Evolutionary conservation across 2,329 filamentous ascomycete species (phyloP).

Genomic region (Catunica adiposa): DNA sequence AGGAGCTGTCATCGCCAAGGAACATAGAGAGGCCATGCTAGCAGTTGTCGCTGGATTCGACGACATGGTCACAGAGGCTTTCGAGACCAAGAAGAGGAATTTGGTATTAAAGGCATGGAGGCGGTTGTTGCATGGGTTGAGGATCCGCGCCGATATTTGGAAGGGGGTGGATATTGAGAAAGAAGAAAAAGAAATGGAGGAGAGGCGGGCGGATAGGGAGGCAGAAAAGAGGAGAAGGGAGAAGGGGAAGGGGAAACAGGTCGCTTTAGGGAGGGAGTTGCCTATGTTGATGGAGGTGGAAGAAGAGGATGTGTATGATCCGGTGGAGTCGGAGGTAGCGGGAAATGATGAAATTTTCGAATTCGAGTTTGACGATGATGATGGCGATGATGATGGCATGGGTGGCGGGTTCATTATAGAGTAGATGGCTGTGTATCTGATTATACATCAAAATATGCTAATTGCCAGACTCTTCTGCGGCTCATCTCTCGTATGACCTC

Average conservation of each 20-base stretch:
- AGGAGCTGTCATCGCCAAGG: slow-evolving; percentile 59
- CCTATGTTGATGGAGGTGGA: background rate
- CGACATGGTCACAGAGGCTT: slow-evolving; percentile 46
- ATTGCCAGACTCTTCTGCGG: background rate
- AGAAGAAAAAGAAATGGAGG: slow-evolving; percentile 5
- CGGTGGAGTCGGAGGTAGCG: background rate
- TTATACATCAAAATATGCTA: background rate
- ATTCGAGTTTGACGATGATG: slow-evolving; percentile 2
- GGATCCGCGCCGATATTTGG: slow-evolving; percentile 54
- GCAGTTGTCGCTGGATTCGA: slow-evolving; percentile 52
- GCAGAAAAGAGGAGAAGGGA: background rate
- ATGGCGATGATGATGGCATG: background rate
- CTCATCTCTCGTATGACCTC: background rate
- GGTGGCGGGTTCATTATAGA: background rate
- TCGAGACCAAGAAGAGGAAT: slow-evolving; percentile 54
- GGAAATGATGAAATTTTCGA: background rate
- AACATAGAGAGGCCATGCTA: slow-evolving; percentile 55
- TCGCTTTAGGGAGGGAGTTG: background rate
- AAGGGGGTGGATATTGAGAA: slow-evolving; percentile 15
- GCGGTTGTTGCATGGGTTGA: slow-evolving; percentile 59
- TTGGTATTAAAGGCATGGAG: slow-evolving; percentile 50
- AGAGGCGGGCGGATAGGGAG: background rate
- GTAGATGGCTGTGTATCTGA: background rate
- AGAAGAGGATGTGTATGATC: background rate
- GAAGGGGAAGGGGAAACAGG: slow-evolving; percentile 4